A percentile compares a stretch with the other conserved stretches of the same genome.
Evolutionary conservation across 2,329 filamentous ascomycete species (phyloP).

Genomic region (Ophiobolus disseminans): DNA sequence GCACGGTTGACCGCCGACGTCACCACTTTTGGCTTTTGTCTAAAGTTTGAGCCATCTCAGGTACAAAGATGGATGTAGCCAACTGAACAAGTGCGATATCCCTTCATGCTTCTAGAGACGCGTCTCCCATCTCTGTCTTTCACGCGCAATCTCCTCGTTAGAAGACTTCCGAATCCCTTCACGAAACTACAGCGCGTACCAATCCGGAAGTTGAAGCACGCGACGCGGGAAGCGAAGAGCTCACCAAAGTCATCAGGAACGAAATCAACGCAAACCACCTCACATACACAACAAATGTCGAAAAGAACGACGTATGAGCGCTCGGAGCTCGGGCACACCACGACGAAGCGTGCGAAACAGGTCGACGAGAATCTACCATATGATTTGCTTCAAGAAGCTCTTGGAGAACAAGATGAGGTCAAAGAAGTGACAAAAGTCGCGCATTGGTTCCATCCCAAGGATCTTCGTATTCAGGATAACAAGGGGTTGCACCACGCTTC

Average conservation of each 20-base stretch:
- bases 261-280: constrained; percentile 2
- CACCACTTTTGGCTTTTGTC: constrained; percentile 26
- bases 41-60: constrained; percentile 7
- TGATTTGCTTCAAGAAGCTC: constrained; percentile 48
- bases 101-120: constrained; percentile 21
- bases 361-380: constrained; percentile 56
- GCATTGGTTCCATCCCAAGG: constrained; percentile 62
- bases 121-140: constrained; percentile 1
- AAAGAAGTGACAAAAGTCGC: constrained; percentile 52
- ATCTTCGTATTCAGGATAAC: constrained; percentile 59
- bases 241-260: constrained; percentile 10
- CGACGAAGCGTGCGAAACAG: constrained; percentile 58
- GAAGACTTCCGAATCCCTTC: not conserved
- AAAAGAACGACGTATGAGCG: constrained; percentile 41
- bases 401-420: constrained; percentile 50
- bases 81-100: not conserved
- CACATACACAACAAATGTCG: constrained; percentile 22
- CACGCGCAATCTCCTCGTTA: not conserved
- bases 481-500: constrained; percentile 56
- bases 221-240: constrained; percentile 16
- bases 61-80: constrained; percentile 14
- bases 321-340: constrained; percentile 52
- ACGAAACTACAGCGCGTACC: not conserved
- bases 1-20: constrained; percentile 28
- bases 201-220: constrained; percentile 14